Evolutionary conservation across 768 basidiomycete genomes (phyloP), one percentile per base, ranked within the genome.

Genomic region (Kwoniella newhampshirensis): DNA sequence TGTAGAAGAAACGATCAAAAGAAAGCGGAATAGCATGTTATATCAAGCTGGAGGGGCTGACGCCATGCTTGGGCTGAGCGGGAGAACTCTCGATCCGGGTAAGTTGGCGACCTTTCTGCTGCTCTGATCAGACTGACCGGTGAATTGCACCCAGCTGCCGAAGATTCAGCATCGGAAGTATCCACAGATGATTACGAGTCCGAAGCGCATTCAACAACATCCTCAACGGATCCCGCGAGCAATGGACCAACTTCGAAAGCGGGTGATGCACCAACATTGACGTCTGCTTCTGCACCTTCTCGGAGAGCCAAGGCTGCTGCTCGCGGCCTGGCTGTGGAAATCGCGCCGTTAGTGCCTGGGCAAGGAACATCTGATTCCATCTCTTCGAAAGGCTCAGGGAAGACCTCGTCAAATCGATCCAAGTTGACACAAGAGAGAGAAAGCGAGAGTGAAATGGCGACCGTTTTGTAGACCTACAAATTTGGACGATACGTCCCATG

Each of bases 1-100:
- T 20, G 49, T 41, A 27, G 64, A 66, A 18, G 67, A 63, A 23
- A 63, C 59, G 3, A 51, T 62, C 18, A 64, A 60, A 53, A 54
- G 70, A 32, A 73, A 73, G 45, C 9, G 71, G 47, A 73, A 73
- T 50, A 70, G 68, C 45, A 60, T 73, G 62, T 51, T 73, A 30
- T 73, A 73, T 63, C 68, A 67, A 36, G 66, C 66, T 23, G 68
- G 57, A 0, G 71, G 71, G 3, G 64, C 62, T 27, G 71, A 73
- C 54, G 51, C 62, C 4, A 47, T 73, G 50, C 52, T 73, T 3
- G 71, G 71, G 5, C 49, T 73, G 27, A 64, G 57, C 9, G 71
- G 68, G 4, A 53, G 71, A 28, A 51, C 63, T 35, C 35, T 73
- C 8, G 68, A 70, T 63, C 60, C 66, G 20, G 59, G 70, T 71